These are phyloP conservation scores for Aspergillus leporis DNA, from an alignment of 495 filamentous ascomycete species.

Conservation along the genomic window DNA sequence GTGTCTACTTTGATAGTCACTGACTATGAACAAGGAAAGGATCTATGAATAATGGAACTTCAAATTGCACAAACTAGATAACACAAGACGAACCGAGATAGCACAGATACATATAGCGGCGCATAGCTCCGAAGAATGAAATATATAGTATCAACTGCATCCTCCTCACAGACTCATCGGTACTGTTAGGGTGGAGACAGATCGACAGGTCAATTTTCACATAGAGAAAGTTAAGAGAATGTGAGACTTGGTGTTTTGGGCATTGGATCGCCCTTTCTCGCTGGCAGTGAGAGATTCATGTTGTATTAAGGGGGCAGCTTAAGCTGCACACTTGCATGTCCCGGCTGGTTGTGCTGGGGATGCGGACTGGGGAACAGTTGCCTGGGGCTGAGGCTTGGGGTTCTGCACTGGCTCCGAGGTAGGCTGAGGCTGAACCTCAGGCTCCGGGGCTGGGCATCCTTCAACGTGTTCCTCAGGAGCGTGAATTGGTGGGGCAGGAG, in stretches of 20 bases:
- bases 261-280: neutral
- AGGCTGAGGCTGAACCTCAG: slow-evolving; percentile 13
- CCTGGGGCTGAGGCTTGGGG: neutral
- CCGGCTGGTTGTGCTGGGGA: slow-evolving; percentile 5
- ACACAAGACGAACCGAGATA: neutral
- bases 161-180: neutral
- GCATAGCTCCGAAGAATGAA: neutral
- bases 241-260: neutral
- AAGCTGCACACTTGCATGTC: slow-evolving; percentile 11
- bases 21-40: too few relatives aligned
- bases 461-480: slow-evolving; percentile 16
- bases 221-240: neutral
- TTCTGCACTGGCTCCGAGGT: neutral
- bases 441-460: slow-evolving; percentile 10
- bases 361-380: neutral
- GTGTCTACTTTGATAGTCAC: too few relatives aligned
- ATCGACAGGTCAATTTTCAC: slow-evolving; percentile 1
- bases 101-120: neutral
- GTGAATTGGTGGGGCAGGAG: slow-evolving; percentile 1
- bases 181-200: neutral
- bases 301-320: neutral
- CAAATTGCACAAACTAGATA: neutral
- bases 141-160: neutral
- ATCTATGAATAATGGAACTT: too few relatives aligned
- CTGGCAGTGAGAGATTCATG: neutral